Evolutionary conservation across 768 basidiomycete genomes (phyloP).

Genomic region (Phanerochaete carnosa): DNA sequence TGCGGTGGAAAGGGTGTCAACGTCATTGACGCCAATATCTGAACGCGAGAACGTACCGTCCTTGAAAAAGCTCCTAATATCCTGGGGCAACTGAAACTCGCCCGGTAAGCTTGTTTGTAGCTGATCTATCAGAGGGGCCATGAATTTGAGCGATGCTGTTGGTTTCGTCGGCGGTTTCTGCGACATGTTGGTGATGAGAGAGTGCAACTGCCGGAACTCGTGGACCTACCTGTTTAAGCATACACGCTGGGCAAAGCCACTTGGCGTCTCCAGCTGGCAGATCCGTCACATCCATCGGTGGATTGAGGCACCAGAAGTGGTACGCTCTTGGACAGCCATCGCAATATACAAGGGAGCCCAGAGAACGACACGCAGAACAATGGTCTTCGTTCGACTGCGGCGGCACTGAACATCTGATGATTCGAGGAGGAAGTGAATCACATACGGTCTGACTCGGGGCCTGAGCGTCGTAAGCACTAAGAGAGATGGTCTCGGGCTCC

Average conservation of each 20-base stretch:
- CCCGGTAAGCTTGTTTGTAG: slow-evolving; percentile 66
- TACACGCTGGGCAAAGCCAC: slow-evolving; percentile 80
- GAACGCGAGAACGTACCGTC: slow-evolving; percentile 52
- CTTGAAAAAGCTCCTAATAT: slow-evolving; percentile 79
- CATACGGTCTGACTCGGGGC: slow-evolving; percentile 33
- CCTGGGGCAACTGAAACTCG: slow-evolving; percentile 85
- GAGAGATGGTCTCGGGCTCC: slow-evolving; percentile 36
- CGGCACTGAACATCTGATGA: background rate
- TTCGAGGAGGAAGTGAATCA: slow-evolving; percentile 1
- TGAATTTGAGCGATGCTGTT: slow-evolving; percentile 48
- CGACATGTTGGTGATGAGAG: slow-evolving; percentile 4
- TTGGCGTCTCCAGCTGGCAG: slow-evolving; percentile 69
- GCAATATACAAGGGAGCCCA: slow-evolving; percentile 89
- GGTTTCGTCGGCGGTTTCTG: slow-evolving; percentile 70
- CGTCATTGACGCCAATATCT: background rate
- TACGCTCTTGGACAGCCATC: slow-evolving; percentile 96
- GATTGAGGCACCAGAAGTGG: slow-evolving; percentile 95
- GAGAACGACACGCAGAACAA: slow-evolving; percentile 78
- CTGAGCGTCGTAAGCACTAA: slow-evolving; percentile 31
- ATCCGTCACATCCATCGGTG: slow-evolving; percentile 86
- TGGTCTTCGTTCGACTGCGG: slow-evolving; percentile 71
- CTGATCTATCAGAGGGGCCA: slow-evolving; percentile 70
- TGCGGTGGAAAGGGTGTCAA: slow-evolving; percentile 31
- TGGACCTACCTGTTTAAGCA: slow-evolving; percentile 53
- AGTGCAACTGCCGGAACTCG: slow-evolving; percentile 10